Conservation (phyloP, 2,329 filamentous ascomycete species). For the Pseudogymnoascus sp. region DNA sequence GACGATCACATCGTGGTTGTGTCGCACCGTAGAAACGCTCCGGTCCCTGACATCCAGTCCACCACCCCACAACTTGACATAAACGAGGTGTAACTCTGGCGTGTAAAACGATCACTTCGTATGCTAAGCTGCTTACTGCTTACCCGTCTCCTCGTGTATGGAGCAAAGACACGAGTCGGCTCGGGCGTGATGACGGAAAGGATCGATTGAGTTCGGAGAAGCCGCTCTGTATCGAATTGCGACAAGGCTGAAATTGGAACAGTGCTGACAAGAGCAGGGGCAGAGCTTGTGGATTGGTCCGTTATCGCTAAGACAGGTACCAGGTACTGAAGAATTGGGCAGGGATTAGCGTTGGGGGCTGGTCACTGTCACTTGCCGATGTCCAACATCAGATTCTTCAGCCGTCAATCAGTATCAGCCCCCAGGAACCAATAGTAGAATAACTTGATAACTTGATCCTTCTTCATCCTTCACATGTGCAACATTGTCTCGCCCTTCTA, state of each 20-base stretch:
- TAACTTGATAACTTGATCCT: background rate
- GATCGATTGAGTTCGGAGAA: constrained; percentile 5
- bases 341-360: background rate
- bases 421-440: background rate
- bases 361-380: background rate
- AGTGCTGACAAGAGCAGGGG: background rate
- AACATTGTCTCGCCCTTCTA: background rate
- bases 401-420: background rate
- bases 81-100: background rate
- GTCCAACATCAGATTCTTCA: background rate
- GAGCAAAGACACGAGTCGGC: background rate
- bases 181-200: background rate
- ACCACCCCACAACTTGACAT: background rate
- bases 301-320: background rate
- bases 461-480: background rate
- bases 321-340: constrained; percentile 1
- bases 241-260: background rate
- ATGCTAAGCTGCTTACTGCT: constrained; percentile 9
- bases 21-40: background rate
- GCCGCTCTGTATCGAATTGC: background rate
- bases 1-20: background rate
- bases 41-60: background rate
- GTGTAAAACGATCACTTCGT: background rate
- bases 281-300: background rate
- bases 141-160: background rate